A percentile compares a stretch with the other conserved stretches of the same genome.
Conservation (phyloP, 2,329 filamentous ascomycete genomes). For the Chrysosporium keratinophilum region DNA sequence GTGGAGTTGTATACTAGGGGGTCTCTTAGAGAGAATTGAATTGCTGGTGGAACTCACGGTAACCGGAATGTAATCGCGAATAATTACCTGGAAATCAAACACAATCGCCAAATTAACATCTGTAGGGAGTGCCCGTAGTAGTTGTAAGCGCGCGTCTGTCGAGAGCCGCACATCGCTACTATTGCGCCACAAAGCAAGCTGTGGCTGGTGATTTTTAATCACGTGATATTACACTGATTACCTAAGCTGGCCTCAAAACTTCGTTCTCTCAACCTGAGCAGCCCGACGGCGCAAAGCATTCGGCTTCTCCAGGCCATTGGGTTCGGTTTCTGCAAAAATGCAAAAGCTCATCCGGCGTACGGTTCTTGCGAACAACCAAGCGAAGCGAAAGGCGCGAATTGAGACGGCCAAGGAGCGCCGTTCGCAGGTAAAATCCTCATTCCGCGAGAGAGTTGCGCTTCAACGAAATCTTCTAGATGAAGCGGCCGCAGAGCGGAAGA, state of each 20-base stretch:
- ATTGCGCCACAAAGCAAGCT: background rate
- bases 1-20: too few relatives aligned
- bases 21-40: too few relatives aligned
- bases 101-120: too few relatives aligned
- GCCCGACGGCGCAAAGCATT: background rate
- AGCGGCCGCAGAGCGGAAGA: slow-evolving; percentile 42
- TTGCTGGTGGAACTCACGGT: too few relatives aligned
- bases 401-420: slow-evolving; percentile 35
- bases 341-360: slow-evolving; percentile 61
- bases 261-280: background rate
- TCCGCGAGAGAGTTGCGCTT: slow-evolving; percentile 24
- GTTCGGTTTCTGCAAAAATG: slow-evolving; percentile 38
- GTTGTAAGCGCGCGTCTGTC: too few relatives aligned
- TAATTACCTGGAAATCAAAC: too few relatives aligned
- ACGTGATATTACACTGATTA: background rate
- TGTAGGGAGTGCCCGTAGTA: too few relatives aligned
- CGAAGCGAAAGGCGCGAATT: slow-evolving; percentile 37
- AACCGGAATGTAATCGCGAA: too few relatives aligned
- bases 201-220: background rate
- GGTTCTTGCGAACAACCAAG: slow-evolving; percentile 56
- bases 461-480: slow-evolving; percentile 28
- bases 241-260: slow-evolving; percentile 4
- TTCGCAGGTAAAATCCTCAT: slow-evolving; percentile 25
- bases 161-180: background rate
- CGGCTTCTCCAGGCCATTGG: background rate